Percentiles rank a stretch among this genome's conserved stretches.
Conservation (phyloP, 306 rosid genomes). For the Fragaria nilgerrensis region DNA sequence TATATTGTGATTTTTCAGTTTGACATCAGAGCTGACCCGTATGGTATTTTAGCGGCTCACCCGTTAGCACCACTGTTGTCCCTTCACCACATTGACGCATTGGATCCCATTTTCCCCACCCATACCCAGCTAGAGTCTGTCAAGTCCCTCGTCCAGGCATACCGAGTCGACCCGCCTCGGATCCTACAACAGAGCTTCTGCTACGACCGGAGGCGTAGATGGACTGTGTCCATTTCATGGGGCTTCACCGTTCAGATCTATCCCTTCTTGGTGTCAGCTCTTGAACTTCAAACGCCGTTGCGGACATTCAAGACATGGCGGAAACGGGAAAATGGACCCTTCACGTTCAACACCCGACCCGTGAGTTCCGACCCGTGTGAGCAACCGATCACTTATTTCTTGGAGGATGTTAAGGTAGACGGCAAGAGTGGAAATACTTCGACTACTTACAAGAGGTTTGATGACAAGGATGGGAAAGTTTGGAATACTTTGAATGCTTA, state of each 20-base stretch:
- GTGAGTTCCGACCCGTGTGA: slow-evolving; percentile 66
- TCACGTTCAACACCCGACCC: slow-evolving; percentile 73
- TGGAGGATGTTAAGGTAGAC: slow-evolving; percentile 41
- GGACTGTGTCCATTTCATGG: slow-evolving; percentile 88
- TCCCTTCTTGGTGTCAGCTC: slow-evolving; percentile 45
- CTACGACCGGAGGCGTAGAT: slow-evolving; percentile 50
- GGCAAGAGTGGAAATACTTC: slow-evolving; percentile 38
- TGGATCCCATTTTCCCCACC: slow-evolving; percentile 59
- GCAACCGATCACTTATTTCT: slow-evolving; percentile 49
- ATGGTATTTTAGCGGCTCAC: slow-evolving; percentile 84
- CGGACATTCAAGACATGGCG: slow-evolving; percentile 86
- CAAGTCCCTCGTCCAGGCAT: slow-evolving; percentile 49
- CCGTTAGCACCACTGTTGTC: slow-evolving; percentile 84
- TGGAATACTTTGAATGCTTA: background rate
- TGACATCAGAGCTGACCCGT: slow-evolving; percentile 68
- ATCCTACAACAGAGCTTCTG: slow-evolving; percentile 70
- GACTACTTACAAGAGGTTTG: slow-evolving; percentile 51
- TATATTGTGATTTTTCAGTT: slow-evolving; percentile 45
- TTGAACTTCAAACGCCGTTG: slow-evolving; percentile 60
- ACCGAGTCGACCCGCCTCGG: slow-evolving; percentile 60
- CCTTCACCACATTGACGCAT: slow-evolving; percentile 75
- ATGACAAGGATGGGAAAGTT: background rate
- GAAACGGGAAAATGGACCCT: slow-evolving; percentile 63
- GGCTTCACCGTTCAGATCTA: slow-evolving; percentile 82
- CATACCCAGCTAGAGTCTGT: slow-evolving; percentile 45